These are phyloP conservation scores for Phytopythium cucurbitacearum DNA, from an alignment of 352 stramenopile genomes.

Conservation along the genomic window DNA sequence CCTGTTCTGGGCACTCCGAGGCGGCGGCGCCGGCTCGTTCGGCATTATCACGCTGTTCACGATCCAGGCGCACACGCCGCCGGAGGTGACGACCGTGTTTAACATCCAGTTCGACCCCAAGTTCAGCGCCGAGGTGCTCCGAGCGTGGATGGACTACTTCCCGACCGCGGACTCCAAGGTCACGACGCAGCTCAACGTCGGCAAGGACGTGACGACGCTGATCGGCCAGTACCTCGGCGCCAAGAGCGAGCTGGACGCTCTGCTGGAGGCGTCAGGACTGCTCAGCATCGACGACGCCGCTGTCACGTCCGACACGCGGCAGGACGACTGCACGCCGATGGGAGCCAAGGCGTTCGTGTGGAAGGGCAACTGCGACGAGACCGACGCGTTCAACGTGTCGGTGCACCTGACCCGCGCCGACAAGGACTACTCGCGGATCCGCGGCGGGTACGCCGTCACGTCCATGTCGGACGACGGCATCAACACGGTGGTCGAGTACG, in stretches of 20 bases:
- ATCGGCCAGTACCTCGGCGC: slow-evolving; percentile 38
- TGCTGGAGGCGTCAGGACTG: slow-evolving; percentile 36
- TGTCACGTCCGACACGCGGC: slow-evolving; percentile 28
- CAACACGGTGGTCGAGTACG: too few relatives aligned
- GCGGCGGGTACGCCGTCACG: slow-evolving; percentile 41
- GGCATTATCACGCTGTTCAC: slow-evolving; percentile 49
- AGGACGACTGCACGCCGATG: slow-evolving; percentile 38
- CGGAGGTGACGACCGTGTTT: slow-evolving; percentile 32
- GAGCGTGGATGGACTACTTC: slow-evolving; percentile 54
- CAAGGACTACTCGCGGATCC: slow-evolving; percentile 49
- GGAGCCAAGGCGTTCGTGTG: slow-evolving; percentile 46
- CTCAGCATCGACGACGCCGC: slow-evolving; percentile 15
- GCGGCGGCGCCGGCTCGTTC: slow-evolving; percentile 46
- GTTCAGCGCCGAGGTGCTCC: slow-evolving; percentile 26
- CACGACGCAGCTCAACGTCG: slow-evolving; percentile 46
- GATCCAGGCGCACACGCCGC: slow-evolving; percentile 40
- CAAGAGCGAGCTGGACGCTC: slow-evolving; percentile 24
- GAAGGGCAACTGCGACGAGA: slow-evolving; percentile 34
- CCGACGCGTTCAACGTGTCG: slow-evolving; percentile 29
- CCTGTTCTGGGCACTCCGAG: slow-evolving; percentile 44
- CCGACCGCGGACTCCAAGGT: slow-evolving; percentile 31
- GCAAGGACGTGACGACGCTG: slow-evolving; percentile 18
- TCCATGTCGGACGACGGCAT: slow-evolving; percentile 32
- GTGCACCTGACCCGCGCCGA: slow-evolving; percentile 25
- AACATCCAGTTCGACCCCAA: slow-evolving; percentile 34